Percentiles rank a stretch among this genome's conserved stretches.
Conservation (phyloP, 2,329 filamentous ascomycete genomes). For the Venturiaceae sp. region DNA sequence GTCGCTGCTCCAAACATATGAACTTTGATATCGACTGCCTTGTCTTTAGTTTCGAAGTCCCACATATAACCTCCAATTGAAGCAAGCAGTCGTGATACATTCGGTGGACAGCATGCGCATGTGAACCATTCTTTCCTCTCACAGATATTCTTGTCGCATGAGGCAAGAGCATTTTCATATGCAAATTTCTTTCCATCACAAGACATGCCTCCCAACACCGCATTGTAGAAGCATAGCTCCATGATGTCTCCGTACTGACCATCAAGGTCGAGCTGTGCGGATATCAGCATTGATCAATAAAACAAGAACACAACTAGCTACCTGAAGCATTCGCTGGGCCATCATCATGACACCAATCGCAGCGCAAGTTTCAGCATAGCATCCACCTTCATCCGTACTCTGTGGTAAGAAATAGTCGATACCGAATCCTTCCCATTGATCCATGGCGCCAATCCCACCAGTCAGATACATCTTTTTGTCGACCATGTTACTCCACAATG, state of each 20-base stretch:
- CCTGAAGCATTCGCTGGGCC: slow-evolving; percentile 44
- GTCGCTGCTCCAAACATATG: slow-evolving; percentile 47
- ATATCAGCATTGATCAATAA: slow-evolving; percentile 10
- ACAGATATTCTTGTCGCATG: slow-evolving; percentile 39
- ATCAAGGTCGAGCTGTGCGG: slow-evolving; percentile 36
- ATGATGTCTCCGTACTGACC: slow-evolving; percentile 47
- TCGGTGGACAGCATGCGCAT: slow-evolving; percentile 52
- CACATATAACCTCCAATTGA: slow-evolving; percentile 49
- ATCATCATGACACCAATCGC: slow-evolving; percentile 52
- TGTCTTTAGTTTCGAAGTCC: slow-evolving; percentile 24
- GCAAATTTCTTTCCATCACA: slow-evolving; percentile 48
- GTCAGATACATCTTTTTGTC: slow-evolving; percentile 54
- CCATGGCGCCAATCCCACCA: slow-evolving; percentile 48
- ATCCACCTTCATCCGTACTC: slow-evolving; percentile 50
- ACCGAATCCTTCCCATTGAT: slow-evolving; percentile 53
- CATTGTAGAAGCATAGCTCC: slow-evolving; percentile 53
- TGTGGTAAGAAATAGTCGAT: slow-evolving; percentile 50
- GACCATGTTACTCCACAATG: slow-evolving; percentile 52
- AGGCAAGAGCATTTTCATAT: slow-evolving; percentile 52
- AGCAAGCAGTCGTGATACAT: slow-evolving; percentile 46
- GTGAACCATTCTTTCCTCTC: slow-evolving; percentile 48
- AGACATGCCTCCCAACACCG: slow-evolving; percentile 48
- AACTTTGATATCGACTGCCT: slow-evolving; percentile 35
- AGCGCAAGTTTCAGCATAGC: slow-evolving; percentile 53
- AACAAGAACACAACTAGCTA: slow-evolving; percentile 10